Evolutionary conservation across 1,284 basidiomycete species (phyloP).

Genomic region (Cutaneotrichosporon cavernicola): DNA sequence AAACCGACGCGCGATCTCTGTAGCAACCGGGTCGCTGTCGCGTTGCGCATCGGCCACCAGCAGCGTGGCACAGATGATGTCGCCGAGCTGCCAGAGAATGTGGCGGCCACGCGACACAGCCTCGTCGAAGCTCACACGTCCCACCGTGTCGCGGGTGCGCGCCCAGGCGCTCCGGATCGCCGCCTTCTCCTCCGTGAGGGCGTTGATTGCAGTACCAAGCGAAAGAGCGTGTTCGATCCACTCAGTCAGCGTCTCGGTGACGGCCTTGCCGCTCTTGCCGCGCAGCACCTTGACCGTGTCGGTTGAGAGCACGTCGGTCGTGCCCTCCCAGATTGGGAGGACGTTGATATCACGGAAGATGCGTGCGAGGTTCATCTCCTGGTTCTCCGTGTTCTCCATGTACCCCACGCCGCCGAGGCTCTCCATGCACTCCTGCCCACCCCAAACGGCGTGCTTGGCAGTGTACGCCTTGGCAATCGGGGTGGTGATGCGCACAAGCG

Average conservation of each 20-base stretch:
- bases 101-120: constrained; percentile 19
- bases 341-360: constrained; percentile 66
- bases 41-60: constrained; percentile 22
- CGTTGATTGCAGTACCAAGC: background rate
- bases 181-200: constrained; percentile 6
- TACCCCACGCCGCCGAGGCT: constrained; percentile 65
- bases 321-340: constrained; percentile 81
- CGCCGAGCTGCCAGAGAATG: constrained; percentile 17
- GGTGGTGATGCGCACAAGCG: constrained; percentile 65
- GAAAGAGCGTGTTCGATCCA: constrained; percentile 14
- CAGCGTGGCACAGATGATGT: constrained; percentile 21
- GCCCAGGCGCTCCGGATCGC: constrained; percentile 6
- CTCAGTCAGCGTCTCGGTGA: constrained; percentile 4
- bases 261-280: constrained; percentile 7
- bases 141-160: background rate
- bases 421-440: constrained; percentile 80
- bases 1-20: constrained; percentile 20
- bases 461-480: constrained; percentile 70
- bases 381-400: constrained; percentile 73
- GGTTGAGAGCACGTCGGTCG: constrained; percentile 39
- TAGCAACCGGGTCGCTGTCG: constrained; percentile 19
- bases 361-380: constrained; percentile 41
- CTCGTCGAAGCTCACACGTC: constrained; percentile 10
- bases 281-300: constrained; percentile 27
- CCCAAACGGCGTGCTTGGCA: constrained; percentile 65